Conservation (phyloP, 495 filamentous ascomycete genomes). For the Hapsidospora chrysogenum region DNA sequence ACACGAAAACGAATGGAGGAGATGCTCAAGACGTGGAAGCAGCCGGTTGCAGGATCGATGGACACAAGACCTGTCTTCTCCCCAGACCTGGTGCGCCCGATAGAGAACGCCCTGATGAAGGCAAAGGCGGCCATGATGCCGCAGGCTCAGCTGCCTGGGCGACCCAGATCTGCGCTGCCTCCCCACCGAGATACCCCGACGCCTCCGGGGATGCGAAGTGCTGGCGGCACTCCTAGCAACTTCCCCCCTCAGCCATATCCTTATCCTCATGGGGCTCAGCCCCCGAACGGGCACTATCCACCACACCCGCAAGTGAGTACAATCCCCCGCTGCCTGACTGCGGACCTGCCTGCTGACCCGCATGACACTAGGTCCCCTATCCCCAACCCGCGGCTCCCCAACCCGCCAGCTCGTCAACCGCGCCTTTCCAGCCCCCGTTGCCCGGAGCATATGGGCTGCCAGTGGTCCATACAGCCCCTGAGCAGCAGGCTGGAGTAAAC, state of each 20-base stretch:
- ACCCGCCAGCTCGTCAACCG: background rate
- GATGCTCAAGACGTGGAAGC: conserved; percentile 97
- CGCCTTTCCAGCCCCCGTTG: background rate
- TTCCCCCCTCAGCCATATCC: background rate
- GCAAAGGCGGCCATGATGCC: conserved; percentile 55
- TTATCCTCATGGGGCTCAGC: background rate
- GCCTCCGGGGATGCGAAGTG: conserved; percentile 25
- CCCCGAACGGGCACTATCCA: background rate
- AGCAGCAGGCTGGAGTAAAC: conserved; percentile 39
- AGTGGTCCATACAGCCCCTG: conserved; percentile 6
- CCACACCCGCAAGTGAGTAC: background rate
- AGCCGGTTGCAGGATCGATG: conserved; percentile 81
- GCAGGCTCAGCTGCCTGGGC: conserved; percentile 45
- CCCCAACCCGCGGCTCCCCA: background rate
- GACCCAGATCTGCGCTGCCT: conserved; percentile 33
- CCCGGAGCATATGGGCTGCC: background rate
- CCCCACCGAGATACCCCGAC: conserved; percentile 53
- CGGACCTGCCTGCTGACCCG: background rate
- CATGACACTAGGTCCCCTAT: background rate
- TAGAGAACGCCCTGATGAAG: conserved; percentile 87
- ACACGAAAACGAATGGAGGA: conserved; percentile 87
- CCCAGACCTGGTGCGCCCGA: conserved; percentile 63
- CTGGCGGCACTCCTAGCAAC: background rate
- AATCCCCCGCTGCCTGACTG: background rate
- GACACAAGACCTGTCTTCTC: conserved; percentile 81